Conservation (phyloP, 202 grass and related monocot genomes). For the Eragrostis tef region DNA sequence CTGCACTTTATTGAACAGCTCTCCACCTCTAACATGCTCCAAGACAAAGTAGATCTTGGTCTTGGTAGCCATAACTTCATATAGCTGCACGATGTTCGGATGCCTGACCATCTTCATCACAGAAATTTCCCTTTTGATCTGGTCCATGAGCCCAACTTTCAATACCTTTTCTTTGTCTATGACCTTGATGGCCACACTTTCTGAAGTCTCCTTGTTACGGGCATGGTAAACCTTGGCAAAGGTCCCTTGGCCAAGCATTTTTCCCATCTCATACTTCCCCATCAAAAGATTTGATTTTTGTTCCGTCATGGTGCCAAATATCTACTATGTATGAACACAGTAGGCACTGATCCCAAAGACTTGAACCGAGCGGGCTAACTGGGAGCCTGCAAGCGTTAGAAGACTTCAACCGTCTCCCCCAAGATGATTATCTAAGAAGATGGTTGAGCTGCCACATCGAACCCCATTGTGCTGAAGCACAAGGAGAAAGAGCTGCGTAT, state of each 20-base stretch:
- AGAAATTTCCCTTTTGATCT: constrained; percentile 92
- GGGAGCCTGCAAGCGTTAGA: neutral
- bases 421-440: constrained; percentile 69
- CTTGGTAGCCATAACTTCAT: constrained; percentile 97
- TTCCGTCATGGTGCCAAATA: constrained; percentile 48
- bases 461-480: constrained; percentile 75
- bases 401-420: constrained; percentile 79
- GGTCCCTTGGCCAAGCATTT: constrained; percentile 83
- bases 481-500: constrained; percentile 46
- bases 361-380: neutral
- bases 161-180: constrained; percentile 93
- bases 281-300: constrained; percentile 76
- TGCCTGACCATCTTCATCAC: constrained; percentile 90
- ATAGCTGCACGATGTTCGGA: constrained; percentile 79
- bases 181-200: constrained; percentile 89
- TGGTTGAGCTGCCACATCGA: constrained; percentile 63
- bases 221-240: constrained; percentile 98
- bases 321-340: neutral
- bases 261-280: constrained; percentile 79
- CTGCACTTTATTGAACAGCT: constrained; percentile 81
- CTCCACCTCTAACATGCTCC: constrained; percentile 82
- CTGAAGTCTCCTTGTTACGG: constrained; percentile 60
- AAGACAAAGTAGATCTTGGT: constrained; percentile 87
- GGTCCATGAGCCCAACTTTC: constrained; percentile 84
- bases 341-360: neutral